Evolutionary conservation across 2,329 filamentous ascomycete genomes (phyloP).

Genomic region (Fusarium floridanum): DNA sequence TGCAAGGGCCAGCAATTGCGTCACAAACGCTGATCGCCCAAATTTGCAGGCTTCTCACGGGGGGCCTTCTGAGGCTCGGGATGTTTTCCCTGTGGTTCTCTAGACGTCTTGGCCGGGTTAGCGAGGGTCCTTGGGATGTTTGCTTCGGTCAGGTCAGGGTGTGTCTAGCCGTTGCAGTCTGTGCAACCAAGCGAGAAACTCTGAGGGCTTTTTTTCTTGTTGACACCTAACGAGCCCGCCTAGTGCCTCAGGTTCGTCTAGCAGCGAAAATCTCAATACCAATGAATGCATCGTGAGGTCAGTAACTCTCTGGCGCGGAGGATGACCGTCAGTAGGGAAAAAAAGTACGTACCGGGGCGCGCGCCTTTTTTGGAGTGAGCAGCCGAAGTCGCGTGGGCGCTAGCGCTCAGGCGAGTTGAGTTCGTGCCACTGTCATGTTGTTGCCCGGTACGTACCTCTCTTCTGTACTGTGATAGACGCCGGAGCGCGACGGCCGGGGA

Average conservation of each 20-base stretch:
- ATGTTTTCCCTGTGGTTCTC: conserved; percentile 35
- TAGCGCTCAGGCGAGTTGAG: conserved; percentile 12
- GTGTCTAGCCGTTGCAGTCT: conserved; percentile 4
- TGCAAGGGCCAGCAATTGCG: conserved; percentile 49
- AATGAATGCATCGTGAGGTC: conserved; percentile 31
- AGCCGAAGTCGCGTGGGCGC: conserved; percentile 36
- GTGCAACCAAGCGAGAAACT: not conserved
- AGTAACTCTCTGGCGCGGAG: not conserved
- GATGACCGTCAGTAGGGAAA: not conserved
- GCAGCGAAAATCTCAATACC: conserved; percentile 31
- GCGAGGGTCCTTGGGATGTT: conserved; percentile 32
- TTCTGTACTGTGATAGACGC: conserved; percentile 4
- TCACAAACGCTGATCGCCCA: conserved; percentile 49
- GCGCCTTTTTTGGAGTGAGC: conserved; percentile 19
- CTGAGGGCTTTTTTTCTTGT: conserved; percentile 25
- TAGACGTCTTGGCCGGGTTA: conserved; percentile 37
- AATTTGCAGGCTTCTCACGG: conserved; percentile 43
- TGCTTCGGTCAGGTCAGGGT: conserved; percentile 27
- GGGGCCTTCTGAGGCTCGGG: conserved; percentile 37
- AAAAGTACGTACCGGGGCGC: conserved; percentile 6
- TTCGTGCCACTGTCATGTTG: conserved; percentile 27
- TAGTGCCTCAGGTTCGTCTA: conserved; percentile 4
- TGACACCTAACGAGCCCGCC: conserved; percentile 6
- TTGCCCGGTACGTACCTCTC: conserved; percentile 6
- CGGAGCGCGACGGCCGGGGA: conserved; percentile 9